Evolutionary conservation across 139 green algal species (phyloP).

Genomic region (Chlorella sp.): DNA sequence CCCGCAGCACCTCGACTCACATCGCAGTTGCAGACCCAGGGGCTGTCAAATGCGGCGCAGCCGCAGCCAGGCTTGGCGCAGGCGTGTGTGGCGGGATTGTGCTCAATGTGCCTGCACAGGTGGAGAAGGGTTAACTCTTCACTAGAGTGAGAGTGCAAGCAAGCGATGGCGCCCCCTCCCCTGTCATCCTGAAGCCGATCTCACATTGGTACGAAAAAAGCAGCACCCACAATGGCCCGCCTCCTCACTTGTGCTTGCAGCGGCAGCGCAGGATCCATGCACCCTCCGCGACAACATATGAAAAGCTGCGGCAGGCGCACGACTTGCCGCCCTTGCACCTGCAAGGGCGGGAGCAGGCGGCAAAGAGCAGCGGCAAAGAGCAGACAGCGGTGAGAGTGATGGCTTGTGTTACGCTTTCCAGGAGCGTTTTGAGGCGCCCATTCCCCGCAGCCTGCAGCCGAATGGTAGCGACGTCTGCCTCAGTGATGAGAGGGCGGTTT

Average conservation of each 20-base stretch:
- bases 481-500: too few relatives aligned
- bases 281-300: slow-evolving; percentile 80
- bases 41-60: slow-evolving; percentile 66
- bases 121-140: background rate
- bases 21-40: slow-evolving; percentile 88
- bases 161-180: background rate
- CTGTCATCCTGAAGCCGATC: background rate
- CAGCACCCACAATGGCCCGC: background rate
- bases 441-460: too few relatives aligned
- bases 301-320: slow-evolving; percentile 71
- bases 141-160: background rate
- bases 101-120: slow-evolving; percentile 61
- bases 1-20: background rate
- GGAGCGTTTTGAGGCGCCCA: background rate
- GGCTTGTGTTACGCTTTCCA: background rate
- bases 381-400: background rate
- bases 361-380: too few relatives aligned
- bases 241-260: slow-evolving; percentile 75
- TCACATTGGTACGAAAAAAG: background rate
- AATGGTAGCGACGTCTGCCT: too few relatives aligned
- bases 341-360: background rate
- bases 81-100: slow-evolving; percentile 60
- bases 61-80: slow-evolving; percentile 68
- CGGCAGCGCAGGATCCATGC: slow-evolving; percentile 67
- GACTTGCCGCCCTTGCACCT: slow-evolving; percentile 44